These are phyloP conservation scores for Tylopilus rubrobrunneus DNA, from an alignment of 768 basidiomycete genomes.

Conservation along the genomic window DNA sequence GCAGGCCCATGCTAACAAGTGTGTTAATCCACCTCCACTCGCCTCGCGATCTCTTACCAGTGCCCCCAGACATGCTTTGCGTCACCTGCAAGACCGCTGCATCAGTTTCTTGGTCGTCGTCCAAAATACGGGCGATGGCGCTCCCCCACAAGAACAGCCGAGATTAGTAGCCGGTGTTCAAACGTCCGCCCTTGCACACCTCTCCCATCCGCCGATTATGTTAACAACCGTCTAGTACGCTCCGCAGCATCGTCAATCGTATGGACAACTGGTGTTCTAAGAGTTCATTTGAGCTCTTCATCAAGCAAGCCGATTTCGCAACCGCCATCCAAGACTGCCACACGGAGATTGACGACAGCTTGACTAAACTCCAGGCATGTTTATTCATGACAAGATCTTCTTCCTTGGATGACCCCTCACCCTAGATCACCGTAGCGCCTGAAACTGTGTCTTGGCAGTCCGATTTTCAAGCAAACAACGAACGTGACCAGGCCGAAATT, in stretches of 20 bases:
- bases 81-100: slow-evolving; percentile 46
- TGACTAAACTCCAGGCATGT: slow-evolving; percentile 45
- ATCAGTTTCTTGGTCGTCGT: slow-evolving; percentile 39
- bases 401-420: slow-evolving; percentile 5
- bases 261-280: slow-evolving; percentile 44
- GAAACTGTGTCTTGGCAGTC: slow-evolving; percentile 50
- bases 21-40: not conserved
- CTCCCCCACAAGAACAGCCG: slow-evolving; percentile 29
- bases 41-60: slow-evolving; percentile 1
- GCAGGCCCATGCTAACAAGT: slow-evolving; percentile 49
- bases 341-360: slow-evolving; percentile 40
- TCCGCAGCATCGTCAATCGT: slow-evolving; percentile 34
- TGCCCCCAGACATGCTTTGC: slow-evolving; percentile 36
- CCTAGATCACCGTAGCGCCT: slow-evolving; percentile 42
- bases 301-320: slow-evolving; percentile 42
- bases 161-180: slow-evolving; percentile 31
- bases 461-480: slow-evolving; percentile 36
- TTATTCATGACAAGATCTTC: not conserved
- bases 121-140: slow-evolving; percentile 30
- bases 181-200: slow-evolving; percentile 18
- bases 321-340: slow-evolving; percentile 46
- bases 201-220: slow-evolving; percentile 1
- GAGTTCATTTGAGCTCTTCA: slow-evolving; percentile 38
- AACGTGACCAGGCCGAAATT: slow-evolving; percentile 43
- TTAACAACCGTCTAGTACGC: slow-evolving; percentile 20